phyloP scores from a whole-genome alignment of 192 early-diverging fungal species.

The Backusella sp. region DNA sequence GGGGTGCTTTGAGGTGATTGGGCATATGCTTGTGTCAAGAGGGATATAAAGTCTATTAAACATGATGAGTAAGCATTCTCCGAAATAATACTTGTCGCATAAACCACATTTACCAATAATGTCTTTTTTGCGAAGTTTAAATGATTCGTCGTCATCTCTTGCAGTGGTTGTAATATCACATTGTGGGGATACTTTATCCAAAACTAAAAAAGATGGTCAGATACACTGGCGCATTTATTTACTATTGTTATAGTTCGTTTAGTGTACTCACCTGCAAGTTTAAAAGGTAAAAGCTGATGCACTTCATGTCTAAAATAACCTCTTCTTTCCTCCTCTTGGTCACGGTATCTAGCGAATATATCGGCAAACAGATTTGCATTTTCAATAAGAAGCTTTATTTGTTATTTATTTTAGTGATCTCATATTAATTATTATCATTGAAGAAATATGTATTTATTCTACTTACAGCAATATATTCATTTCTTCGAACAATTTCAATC shows the following conservation, averaged over 20 bases:
- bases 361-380: constrained; percentile 26
- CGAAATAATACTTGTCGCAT: too few relatives aligned
- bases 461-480: constrained; percentile 47
- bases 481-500: constrained; percentile 51
- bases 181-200: constrained; percentile 45
- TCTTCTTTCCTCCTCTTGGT: constrained; percentile 28
- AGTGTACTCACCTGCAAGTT: constrained; percentile 13
- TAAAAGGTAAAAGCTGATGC: constrained; percentile 16
- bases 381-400: constrained; percentile 22
- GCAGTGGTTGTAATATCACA: constrained; percentile 47
- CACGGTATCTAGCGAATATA: constrained; percentile 18
- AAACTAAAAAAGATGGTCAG: constrained; percentile 6
- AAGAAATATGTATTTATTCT: not conserved
- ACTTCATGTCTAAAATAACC: constrained; percentile 23
- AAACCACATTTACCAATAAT: constrained; percentile 23
- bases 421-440: not conserved
- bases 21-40: constrained; percentile 10
- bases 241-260: not conserved
- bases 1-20: not conserved
- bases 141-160: constrained; percentile 29
- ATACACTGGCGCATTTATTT: not conserved
- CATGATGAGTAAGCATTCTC: too few relatives aligned
- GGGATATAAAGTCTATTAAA: constrained; percentile 16
- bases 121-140: constrained; percentile 40
- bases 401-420: not conserved